Percentiles rank a stretch among this genome's conserved stretches.
phyloP scores from a whole-genome alignment of 768 basidiomycete genomes.

The Mycena olivaceomarginata region DNA sequence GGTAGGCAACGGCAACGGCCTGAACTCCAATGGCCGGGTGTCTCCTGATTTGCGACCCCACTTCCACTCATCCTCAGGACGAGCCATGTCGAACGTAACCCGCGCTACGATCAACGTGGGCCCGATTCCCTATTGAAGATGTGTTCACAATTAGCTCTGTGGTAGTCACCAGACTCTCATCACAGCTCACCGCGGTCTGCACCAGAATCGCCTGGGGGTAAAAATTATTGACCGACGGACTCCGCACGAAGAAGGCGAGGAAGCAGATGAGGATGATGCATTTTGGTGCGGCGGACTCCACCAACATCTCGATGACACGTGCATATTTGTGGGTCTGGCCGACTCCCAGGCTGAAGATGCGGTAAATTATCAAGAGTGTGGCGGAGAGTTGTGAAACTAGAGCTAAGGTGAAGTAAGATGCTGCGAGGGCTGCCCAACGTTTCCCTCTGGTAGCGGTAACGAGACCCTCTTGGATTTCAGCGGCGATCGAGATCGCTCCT shows the following conservation, averaged over 20 bases:
- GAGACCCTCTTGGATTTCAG: not conserved
- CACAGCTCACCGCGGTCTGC: not conserved
- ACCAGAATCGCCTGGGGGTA: constrained; percentile 5
- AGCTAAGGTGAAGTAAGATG: not conserved
- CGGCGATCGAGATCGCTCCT: not conserved
- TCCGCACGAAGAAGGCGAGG: not conserved
- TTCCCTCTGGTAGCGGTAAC: not conserved
- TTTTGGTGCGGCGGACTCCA: constrained; percentile 10
- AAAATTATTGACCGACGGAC: not conserved
- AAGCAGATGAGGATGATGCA: not conserved
- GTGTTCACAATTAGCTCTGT: not conserved
- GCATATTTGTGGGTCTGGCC: constrained; percentile 3
- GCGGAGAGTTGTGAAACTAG: constrained; percentile 1
- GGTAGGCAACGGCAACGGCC: not conserved
- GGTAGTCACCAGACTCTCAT: not conserved
- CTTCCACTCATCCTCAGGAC: not conserved
- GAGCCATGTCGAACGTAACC: constrained; percentile 8
- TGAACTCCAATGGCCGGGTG: not conserved
- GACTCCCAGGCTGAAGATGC: not conserved
- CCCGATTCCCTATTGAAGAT: not conserved
- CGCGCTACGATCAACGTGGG: constrained; percentile 3
- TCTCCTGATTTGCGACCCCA: not conserved
- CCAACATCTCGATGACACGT: not conserved
- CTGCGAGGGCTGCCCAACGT: not conserved
- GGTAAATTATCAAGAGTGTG: constrained; percentile 6